Base-by-base conservation (phyloP, 208 protist species). In the Crithidia mellificae region DNA sequence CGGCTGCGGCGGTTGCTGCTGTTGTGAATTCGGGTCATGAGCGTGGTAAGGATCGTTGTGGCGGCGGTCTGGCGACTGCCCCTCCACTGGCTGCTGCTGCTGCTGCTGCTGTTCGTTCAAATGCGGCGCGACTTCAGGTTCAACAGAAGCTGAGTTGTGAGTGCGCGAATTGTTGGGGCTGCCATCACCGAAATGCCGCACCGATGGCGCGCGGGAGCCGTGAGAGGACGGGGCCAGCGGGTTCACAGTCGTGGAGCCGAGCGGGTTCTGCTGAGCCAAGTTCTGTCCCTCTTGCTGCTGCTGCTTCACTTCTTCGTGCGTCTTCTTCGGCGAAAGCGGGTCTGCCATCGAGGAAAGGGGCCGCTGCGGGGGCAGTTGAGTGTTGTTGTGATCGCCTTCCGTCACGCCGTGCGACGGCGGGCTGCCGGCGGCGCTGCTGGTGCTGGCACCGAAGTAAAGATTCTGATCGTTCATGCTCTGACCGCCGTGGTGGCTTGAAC, bases 281-380 rank as follows among this genome's bases (percentile, higher is more conserved):
- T 57, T 6, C 34, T 43, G 32, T 38, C 14, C 41, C 41, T 58
- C 7, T 22, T 44, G 14, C 34, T 44, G 53, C 53, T 58, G 53
- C 6, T 44, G 53, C n/a, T 58, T 15, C n/a, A n/a, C n/a, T n/a
- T n/a, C n/a, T n/a, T n/a, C n/a, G n/a, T n/a, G n/a, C n/a, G n/a
- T n/a, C 38, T 44, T 25, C 43, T 41, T 30, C 24, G 50, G 9
- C 14, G 12, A 55, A 14, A 9, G 29, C 29, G 27, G 50, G 17
- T 55, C 17, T 3, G 46, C 46, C 5, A 51, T 29, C 4, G 46
- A 51, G 46, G 46, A 51, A 29, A 54, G 50, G 1, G 50, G 46
- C 7, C 46, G 22, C 22, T 22, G 46, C 5, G 6, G 46, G 41
- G 41, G 41, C 19, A 47, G 47, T 22, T 12, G 47, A 6, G n/a